A percentile compares a stretch with the other conserved stretches of the same genome.
These are phyloP conservation scores for Trametes cubensis DNA, from an alignment of 768 basidiomycete genomes.

Conservation along the genomic window DNA sequence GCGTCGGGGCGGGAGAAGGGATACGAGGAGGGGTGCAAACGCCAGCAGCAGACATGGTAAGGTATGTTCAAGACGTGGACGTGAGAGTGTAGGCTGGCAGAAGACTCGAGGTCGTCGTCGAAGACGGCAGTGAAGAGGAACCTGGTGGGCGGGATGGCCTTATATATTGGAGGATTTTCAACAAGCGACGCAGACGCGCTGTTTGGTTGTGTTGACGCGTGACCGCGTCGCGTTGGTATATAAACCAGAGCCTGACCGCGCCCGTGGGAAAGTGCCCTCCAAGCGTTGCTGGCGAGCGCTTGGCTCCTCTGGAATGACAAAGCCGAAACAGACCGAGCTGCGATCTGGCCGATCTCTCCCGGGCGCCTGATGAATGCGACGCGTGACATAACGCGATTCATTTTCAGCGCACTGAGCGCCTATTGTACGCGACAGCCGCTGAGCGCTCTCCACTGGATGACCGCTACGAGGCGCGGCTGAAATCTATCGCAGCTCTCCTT, in stretches of 20 bases:
- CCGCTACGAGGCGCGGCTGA: neutral
- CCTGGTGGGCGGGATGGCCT: slow-evolving; percentile 10
- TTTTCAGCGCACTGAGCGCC: slow-evolving; percentile 11
- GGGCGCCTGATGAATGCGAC: neutral
- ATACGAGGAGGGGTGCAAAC: slow-evolving; percentile 30
- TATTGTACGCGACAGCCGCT: neutral
- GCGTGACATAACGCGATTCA: slow-evolving; percentile 28
- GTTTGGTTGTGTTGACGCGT: slow-evolving; percentile 31
- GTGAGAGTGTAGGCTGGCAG: slow-evolving; percentile 3
- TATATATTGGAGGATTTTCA: slow-evolving; percentile 32
- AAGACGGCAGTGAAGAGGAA: slow-evolving; percentile 17
- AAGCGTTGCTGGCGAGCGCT: neutral
- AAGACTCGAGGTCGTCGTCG: slow-evolving; percentile 15
- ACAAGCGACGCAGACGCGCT: slow-evolving; percentile 30
- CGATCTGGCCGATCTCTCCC: neutral
- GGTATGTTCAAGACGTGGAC: slow-evolving; percentile 10
- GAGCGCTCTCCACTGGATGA: neutral
- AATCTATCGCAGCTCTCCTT: slow-evolving; percentile 7
- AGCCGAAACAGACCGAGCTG: slow-evolving; percentile 11
- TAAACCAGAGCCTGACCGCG: slow-evolving; percentile 7
- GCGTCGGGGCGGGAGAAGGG: slow-evolving; percentile 40
- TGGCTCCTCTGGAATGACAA: slow-evolving; percentile 2
- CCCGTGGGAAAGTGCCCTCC: slow-evolving; percentile 21
- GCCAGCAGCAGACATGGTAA: slow-evolving; percentile 30
- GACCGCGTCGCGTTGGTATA: slow-evolving; percentile 18